Evolutionary conservation across 2,329 filamentous ascomycete species (phyloP).

Genomic region (Claviceps arundinis): DNA sequence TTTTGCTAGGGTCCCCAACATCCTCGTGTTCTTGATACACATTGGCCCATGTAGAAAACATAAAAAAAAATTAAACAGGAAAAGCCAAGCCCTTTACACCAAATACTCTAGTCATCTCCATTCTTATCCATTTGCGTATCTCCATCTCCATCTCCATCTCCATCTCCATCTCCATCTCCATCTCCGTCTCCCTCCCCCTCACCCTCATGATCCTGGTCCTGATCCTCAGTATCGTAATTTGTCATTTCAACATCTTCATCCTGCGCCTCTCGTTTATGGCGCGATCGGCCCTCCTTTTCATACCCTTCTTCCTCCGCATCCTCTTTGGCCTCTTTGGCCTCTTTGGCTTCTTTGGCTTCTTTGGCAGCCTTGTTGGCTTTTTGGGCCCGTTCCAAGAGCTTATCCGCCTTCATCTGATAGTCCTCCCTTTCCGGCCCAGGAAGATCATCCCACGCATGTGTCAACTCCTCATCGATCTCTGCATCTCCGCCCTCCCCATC

Average conservation of each 20-base stretch:
- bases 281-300: constrained; percentile 10
- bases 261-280: constrained; percentile 21
- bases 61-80: not conserved
- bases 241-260: constrained; percentile 38
- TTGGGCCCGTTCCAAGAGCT: constrained; percentile 13
- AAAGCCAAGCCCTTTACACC: not conserved
- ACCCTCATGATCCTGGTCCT: constrained; percentile 7
- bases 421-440: constrained; percentile 34
- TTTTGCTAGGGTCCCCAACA: not conserved
- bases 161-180: not conserved
- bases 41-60: not conserved
- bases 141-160: not conserved
- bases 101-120: constrained; percentile 11
- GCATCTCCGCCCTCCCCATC: constrained; percentile 14
- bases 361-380: constrained; percentile 14
- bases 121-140: not conserved
- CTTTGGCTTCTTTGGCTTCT: constrained; percentile 13
- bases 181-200: not conserved
- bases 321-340: constrained; percentile 1
- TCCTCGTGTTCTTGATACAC: not conserved
- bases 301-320: constrained; percentile 7
- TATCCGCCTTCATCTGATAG: constrained; percentile 26
- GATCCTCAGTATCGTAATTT: constrained; percentile 31
- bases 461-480: constrained; percentile 40
- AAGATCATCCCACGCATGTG: constrained; percentile 41